A percentile compares a stretch with the other conserved stretches of the same genome.
Evolutionary conservation across 1,284 basidiomycete genomes (phyloP).

Genomic region (Rhodotorula sp.): DNA sequence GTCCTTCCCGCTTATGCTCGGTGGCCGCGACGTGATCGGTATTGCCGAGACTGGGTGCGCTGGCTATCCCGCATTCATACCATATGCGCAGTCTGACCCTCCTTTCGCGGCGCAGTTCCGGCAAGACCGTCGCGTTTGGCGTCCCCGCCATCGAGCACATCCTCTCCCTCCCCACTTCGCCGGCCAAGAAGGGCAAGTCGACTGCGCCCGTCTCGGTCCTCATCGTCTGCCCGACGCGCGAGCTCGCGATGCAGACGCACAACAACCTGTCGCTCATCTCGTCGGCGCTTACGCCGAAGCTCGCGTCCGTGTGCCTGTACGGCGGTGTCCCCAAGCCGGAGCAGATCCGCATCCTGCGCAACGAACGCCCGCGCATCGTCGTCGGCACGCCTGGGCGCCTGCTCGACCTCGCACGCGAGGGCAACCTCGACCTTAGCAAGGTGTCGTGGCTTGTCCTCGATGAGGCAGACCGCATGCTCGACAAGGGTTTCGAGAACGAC

Average conservation of each 20-base stretch:
- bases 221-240: slow-evolving; percentile 88
- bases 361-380: slow-evolving; percentile 69
- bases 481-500: slow-evolving; percentile 98
- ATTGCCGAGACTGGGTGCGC: slow-evolving; percentile 95
- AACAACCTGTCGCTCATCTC: slow-evolving; percentile 78
- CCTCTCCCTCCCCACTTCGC: slow-evolving; percentile 53
- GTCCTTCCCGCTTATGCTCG: slow-evolving; percentile 60
- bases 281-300: slow-evolving; percentile 63
- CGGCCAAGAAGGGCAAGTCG: slow-evolving; percentile 48
- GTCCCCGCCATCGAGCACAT: slow-evolving; percentile 79
- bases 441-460: slow-evolving; percentile 92
- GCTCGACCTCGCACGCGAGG: slow-evolving; percentile 83
- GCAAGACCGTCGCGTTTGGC: slow-evolving; percentile 96
- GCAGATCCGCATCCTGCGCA: slow-evolving; percentile 66
- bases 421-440: slow-evolving; percentile 75
- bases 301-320: slow-evolving; percentile 82
- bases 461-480: slow-evolving; percentile 97
- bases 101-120: slow-evolving; percentile 51
- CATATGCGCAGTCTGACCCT: slow-evolving; percentile 2
- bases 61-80: slow-evolving; percentile 2
- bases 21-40: slow-evolving; percentile 68
- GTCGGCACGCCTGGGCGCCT: slow-evolving; percentile 95
- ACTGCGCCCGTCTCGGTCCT: slow-evolving; percentile 66
- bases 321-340: slow-evolving; percentile 87
- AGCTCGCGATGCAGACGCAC: slow-evolving; percentile 92